phyloP scores from a whole-genome alignment of 2,329 filamentous ascomycete genomes.

The Onygenales sp. region DNA sequence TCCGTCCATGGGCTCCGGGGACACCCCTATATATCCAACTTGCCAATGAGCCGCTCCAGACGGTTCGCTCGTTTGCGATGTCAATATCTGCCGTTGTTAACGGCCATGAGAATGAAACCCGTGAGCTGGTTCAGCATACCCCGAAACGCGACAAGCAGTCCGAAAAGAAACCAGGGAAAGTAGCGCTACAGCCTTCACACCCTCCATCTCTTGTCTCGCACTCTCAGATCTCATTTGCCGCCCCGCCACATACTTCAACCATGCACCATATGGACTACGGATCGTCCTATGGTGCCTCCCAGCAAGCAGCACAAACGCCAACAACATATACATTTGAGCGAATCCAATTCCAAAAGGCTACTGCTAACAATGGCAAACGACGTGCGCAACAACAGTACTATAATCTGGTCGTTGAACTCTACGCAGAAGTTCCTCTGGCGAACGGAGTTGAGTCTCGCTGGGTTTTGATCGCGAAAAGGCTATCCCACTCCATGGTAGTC shows the following conservation, averaged over 20 bases:
- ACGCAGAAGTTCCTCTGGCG: constrained; percentile 50
- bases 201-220: constrained; percentile 36
- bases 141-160: constrained; percentile 86
- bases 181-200: constrained; percentile 58
- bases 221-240: constrained; percentile 19
- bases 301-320: constrained; percentile 27
- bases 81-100: constrained; percentile 76
- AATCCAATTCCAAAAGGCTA: constrained; percentile 90
- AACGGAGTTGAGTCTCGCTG: constrained; percentile 44
- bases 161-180: constrained; percentile 60
- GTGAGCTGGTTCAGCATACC: constrained; percentile 82
- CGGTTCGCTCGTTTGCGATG: constrained; percentile 69
- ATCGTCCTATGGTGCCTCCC: constrained; percentile 19
- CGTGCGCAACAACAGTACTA: constrained; percentile 88
- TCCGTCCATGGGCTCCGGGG: constrained; percentile 51
- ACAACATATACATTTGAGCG: constrained; percentile 65
- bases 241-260: constrained; percentile 16
- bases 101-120: constrained; percentile 62
- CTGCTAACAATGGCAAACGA: constrained; percentile 86
- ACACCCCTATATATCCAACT: constrained; percentile 50
- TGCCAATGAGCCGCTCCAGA: constrained; percentile 37
- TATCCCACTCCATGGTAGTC: constrained; percentile 78
- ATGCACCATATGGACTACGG: constrained; percentile 25
- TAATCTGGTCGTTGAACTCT: constrained; percentile 78
- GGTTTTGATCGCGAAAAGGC: constrained; percentile 61